Evolutionary conservation across 805 yeast species (phyloP).

Genomic region (Zygosaccharomyces siamensis): DNA sequence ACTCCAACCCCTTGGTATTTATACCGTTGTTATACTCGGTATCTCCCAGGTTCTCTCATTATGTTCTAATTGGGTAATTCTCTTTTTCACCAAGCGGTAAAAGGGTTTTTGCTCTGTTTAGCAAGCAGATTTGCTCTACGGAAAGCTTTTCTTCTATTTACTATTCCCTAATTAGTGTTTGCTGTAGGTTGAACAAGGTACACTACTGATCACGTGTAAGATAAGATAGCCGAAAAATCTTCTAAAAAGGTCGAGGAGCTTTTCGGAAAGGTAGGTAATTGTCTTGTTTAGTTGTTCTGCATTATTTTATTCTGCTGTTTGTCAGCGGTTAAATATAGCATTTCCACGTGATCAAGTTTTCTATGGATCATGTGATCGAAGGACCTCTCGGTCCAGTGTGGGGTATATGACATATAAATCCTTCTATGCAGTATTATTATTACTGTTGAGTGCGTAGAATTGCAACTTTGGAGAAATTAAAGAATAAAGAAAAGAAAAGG

Average conservation of each 20-base stretch:
- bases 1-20: conserved; percentile 3
- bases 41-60: background rate
- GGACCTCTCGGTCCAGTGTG: too few species aligned
- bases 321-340: too few species aligned
- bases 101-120: conserved; percentile 7
- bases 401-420: too few species aligned
- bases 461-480: too few species aligned
- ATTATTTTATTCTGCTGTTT: too few species aligned
- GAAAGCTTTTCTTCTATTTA: background rate
- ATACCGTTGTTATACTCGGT: background rate
- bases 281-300: too few species aligned
- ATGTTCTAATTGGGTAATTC: conserved; percentile 1
- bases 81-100: conserved; percentile 1
- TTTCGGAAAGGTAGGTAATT: too few species aligned
- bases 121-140: conserved; percentile 4
- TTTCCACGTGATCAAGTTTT: too few species aligned
- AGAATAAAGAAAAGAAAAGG: background rate
- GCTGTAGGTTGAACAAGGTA: background rate
- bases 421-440: background rate
- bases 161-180: background rate
- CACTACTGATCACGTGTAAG: background rate
- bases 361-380: too few species aligned
- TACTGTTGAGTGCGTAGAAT: background rate
- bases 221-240: too few species aligned
- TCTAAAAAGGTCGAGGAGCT: too few species aligned